Evolutionary conservation across 2,329 filamentous ascomycete species (phyloP).

Genomic region (Mycosphaerella sp.): DNA sequence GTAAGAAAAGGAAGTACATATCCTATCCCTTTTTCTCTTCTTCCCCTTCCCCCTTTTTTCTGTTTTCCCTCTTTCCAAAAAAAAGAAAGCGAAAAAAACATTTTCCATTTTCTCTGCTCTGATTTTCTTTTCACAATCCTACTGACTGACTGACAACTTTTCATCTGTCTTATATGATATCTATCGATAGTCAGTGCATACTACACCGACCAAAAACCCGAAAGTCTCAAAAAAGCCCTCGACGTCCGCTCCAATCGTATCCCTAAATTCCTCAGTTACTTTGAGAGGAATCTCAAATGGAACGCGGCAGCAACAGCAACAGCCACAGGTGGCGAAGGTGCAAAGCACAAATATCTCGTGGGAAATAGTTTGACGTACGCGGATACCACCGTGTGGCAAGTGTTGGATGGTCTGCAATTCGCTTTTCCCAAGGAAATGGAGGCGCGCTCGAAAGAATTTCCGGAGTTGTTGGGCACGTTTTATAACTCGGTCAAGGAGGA

Average conservation of each 20-base stretch:
- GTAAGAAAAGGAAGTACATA: neutral
- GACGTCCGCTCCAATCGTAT: constrained; percentile 57
- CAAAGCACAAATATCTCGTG: constrained; percentile 57
- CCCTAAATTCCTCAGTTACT: constrained; percentile 66
- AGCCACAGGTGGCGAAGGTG: too few relatives aligned
- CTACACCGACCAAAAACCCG: constrained; percentile 70
- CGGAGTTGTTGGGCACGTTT: constrained; percentile 53
- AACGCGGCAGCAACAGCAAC: constrained; percentile 43
- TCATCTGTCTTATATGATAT: too few relatives aligned
- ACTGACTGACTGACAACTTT: too few relatives aligned
- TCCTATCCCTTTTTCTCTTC: too few relatives aligned
- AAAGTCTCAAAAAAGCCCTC: constrained; percentile 52
- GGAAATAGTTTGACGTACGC: constrained; percentile 61
- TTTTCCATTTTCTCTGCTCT: too few relatives aligned
- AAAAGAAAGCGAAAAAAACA: too few relatives aligned
- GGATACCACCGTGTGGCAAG: constrained; percentile 67
- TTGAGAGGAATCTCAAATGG: constrained; percentile 57
- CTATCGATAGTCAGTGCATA: constrained; percentile 41
- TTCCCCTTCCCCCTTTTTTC: neutral
- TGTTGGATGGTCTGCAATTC: constrained; percentile 50
- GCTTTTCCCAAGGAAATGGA: constrained; percentile 64
- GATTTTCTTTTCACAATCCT: too few relatives aligned
- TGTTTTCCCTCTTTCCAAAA: neutral
- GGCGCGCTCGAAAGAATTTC: constrained; percentile 52
- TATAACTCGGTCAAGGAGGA: constrained; percentile 57